Evolutionary conservation across 2,329 filamentous ascomycete species (phyloP), one percentile per base, ranked within the genome.

Genomic region (Sclerotinia sclerotiorum): DNA sequence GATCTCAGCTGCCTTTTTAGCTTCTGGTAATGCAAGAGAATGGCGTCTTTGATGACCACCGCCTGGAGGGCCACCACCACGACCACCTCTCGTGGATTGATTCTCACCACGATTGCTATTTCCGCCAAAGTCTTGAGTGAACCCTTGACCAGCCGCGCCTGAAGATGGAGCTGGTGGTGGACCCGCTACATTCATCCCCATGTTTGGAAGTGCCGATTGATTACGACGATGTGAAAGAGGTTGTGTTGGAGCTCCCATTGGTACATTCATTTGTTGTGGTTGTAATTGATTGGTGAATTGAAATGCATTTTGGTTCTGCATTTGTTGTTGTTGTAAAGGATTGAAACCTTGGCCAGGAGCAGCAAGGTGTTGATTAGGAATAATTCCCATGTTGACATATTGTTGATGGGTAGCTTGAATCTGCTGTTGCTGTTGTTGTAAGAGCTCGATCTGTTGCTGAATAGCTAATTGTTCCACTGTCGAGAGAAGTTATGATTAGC

Each of bases 341-440:
- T 90, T 90, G 84, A 92, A 95, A 44, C 56, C 48, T 71, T 84
- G 84, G 73, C 88, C 88, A 71, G 88, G 87, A 48, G 46, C 44
- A 74, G 87, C 88, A 69, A 97, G 84, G 74, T 88, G 86, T 82
- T 97, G 94, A 76, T 91, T 90, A 65, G 91, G 90, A 76, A 98
- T 89, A 86, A 98, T 93, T 79, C 93, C 93, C 91, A 97, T 94
- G 80, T 95, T 97, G 77, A 97, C 90, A 84, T 97, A 97, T 82
- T 98, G 94, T 82, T 97, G 94, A 78, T 97, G 93, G 72, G 93
- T 95, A 75, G 93, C 93, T 81, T 96, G 92, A 78, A 98, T 96
- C 79, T 97, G 94, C 81, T 98, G 94, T 80, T 98, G 95, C 80
- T 98, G 95, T 80, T 97, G 93, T 83, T 98, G 94, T 77, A 98